A percentile compares a stretch with the other conserved stretches of the same genome.
These are phyloP conservation scores for Candolleomyces aberdarensis DNA, from an alignment of 768 basidiomycete species.

Conservation along the genomic window DNA sequence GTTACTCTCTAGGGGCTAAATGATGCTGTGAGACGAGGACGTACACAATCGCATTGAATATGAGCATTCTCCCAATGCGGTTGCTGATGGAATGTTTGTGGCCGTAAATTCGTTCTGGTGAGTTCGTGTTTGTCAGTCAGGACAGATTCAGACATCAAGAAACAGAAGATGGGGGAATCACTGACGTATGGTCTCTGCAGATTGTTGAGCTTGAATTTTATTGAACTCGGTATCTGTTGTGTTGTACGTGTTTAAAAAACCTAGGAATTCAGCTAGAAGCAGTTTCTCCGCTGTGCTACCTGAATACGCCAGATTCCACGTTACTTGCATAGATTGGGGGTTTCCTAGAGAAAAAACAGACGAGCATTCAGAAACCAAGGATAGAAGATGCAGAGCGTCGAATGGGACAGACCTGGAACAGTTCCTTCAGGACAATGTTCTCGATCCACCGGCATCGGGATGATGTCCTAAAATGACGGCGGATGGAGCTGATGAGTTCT, in stretches of 20 bases:
- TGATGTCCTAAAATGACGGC: slow-evolving; percentile 25
- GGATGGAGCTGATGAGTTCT: neutral
- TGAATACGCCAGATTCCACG: slow-evolving; percentile 31
- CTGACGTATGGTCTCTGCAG: neutral
- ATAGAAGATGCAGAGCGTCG: neutral
- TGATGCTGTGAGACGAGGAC: neutral
- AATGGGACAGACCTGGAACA: neutral
- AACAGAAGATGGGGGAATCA: neutral
- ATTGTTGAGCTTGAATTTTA: neutral
- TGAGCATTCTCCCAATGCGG: neutral
- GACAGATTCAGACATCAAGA: neutral
- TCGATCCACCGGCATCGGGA: slow-evolving; percentile 30
- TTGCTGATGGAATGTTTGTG: neutral
- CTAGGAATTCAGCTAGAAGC: neutral
- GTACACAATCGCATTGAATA: neutral
- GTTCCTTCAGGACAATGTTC: slow-evolving; percentile 16
- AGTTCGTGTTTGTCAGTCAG: neutral
- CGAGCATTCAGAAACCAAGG: neutral
- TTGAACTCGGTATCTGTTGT: neutral
- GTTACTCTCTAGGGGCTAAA: neutral
- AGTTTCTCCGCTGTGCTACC: slow-evolving; percentile 21
- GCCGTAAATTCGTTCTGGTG: neutral
- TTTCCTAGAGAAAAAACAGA: neutral
- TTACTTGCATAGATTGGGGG: slow-evolving; percentile 25
- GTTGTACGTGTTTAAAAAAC: neutral